Evolutionary conservation across 495 filamentous ascomycete genomes (phyloP), one percentile per base, ranked within the genome.

Genomic region (Aspergillus cristatus): DNA sequence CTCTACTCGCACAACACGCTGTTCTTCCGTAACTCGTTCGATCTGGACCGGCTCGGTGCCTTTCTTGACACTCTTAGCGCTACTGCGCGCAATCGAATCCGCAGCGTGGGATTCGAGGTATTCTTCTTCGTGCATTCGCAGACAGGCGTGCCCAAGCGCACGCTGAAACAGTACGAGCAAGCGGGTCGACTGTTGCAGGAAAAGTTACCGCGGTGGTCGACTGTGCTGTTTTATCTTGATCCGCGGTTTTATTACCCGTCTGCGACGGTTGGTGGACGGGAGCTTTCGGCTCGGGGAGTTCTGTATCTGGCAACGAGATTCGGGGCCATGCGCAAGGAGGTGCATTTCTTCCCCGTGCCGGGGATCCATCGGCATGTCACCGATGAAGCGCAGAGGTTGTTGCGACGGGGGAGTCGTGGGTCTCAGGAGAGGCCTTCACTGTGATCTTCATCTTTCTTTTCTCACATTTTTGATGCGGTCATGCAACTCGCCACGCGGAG

Each of bases 1-100:
- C 51, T 70, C 15, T 69, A 65, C 41, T 57, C 54, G 12, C 41
- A 42, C 2, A 47, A 66, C 43, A 67, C 61, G 14, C 55, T 67
- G 3, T 67, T 67, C 47, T 64, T 67, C 50, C 59, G 50, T 17
- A 60, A 67, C 38, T 49, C 56, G 1, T 62, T 69, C 46, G 54
- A 67, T 34, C 50, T 62, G 12, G 53, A 60, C 46, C 58, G 48
- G 0, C 36, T 65, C 1, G 54, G 40, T 2, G 45, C 38, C 1
- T 66, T 69, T 43, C 55, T 69, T 14, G 52, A 61, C 24, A 65
- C 58, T 3, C 42, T 67, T 0, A 61, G 58, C 34, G 32, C 38
- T 7, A 59, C 58, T 4, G 56, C 62, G 0, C 53, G 57, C n/a
- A 17, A 18, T 0, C 48, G 51, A 13, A 58, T 67, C 41, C 62